A percentile compares a stretch with the other conserved stretches of the same genome.
phyloP scores from a whole-genome alignment of 441 rosid species.

The Dalechampia spathulata region DNA sequence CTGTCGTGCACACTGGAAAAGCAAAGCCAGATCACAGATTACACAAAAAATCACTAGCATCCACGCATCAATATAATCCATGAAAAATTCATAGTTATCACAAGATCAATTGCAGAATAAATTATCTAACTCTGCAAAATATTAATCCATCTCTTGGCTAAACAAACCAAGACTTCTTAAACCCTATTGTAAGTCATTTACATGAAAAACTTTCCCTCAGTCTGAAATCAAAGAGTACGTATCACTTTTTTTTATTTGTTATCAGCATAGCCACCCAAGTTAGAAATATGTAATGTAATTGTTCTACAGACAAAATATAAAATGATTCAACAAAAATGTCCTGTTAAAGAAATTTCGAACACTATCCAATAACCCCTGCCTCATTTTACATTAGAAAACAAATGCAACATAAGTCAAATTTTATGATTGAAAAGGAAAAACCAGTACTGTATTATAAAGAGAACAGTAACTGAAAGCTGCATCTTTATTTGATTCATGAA shows the following conservation, averaged over 20 bases:
- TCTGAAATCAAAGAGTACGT: background rate
- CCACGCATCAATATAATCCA: background rate
- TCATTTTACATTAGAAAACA: background rate
- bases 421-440: background rate
- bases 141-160: background rate
- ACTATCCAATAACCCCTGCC: background rate
- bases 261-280: background rate
- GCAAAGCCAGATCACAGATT: background rate
- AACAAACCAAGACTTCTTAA: background rate
- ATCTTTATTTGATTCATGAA: background rate
- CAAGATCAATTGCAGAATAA: slow-evolving; percentile 1
- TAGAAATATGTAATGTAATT: no score
- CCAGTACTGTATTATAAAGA: background rate
- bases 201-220: background rate
- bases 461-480: background rate
- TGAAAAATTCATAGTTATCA: background rate
- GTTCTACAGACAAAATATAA: no score
- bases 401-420: background rate
- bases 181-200: background rate
- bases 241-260: background rate
- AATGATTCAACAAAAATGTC: no score
- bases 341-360: background rate
- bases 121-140: background rate
- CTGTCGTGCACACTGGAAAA: slow-evolving; percentile 83
- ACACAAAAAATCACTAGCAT: slow-evolving; percentile 2